These are phyloP conservation scores for Globisporangium paroecandrum DNA, from an alignment of 352 stramenopile species.

Conservation along the genomic window DNA sequence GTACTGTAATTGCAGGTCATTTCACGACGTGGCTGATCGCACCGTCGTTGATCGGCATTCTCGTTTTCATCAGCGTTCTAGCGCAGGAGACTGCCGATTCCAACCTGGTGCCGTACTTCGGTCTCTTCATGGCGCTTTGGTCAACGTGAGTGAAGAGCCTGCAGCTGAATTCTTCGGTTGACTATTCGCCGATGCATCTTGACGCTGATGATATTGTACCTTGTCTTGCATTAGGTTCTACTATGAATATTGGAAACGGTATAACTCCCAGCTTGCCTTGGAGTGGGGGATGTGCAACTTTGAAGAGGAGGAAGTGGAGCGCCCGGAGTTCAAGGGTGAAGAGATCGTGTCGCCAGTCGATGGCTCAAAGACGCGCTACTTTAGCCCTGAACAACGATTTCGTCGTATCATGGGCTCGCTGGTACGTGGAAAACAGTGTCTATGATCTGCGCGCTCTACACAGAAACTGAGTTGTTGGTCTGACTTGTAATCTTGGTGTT, in stretches of 20 bases:
- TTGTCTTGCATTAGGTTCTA: slow-evolving; percentile 40
- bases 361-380: slow-evolving; percentile 74
- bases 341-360: slow-evolving; percentile 71
- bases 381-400: slow-evolving; percentile 57
- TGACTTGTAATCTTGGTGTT: slow-evolving; percentile 2
- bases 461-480: neutral
- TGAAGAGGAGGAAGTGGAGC: slow-evolving; percentile 66
- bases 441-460: neutral
- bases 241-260: slow-evolving; percentile 83
- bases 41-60: slow-evolving; percentile 83
- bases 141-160: slow-evolving; percentile 36
- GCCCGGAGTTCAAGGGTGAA: slow-evolving; percentile 69
- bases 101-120: slow-evolving; percentile 63
- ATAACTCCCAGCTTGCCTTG: slow-evolving; percentile 62
- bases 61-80: slow-evolving; percentile 86
- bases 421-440: slow-evolving; percentile 21
- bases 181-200: neutral
- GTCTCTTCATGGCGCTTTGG: slow-evolving; percentile 83
- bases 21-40: slow-evolving; percentile 94
- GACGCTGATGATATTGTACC: neutral
- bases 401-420: slow-evolving; percentile 69
- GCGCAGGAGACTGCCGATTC: slow-evolving; percentile 54
- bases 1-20: slow-evolving; percentile 42
- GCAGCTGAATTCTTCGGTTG: neutral
- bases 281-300: slow-evolving; percentile 78